phyloP scores from a whole-genome alignment of 352 stramenopile species.

The Pythium aphanidermatum region DNA sequence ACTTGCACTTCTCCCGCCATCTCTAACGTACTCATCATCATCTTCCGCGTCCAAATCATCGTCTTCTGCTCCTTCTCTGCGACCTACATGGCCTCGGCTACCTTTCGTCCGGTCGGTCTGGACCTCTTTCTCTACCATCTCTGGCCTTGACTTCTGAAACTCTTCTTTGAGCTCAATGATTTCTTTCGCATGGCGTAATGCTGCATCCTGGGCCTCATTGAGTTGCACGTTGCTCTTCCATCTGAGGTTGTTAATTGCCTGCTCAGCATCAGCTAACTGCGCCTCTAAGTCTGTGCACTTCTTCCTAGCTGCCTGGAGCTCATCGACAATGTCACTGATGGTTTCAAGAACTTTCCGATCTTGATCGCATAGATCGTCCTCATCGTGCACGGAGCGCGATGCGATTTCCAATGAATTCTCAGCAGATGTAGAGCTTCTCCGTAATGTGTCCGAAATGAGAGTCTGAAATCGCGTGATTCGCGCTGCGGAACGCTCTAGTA shows the following conservation, averaged over 20 bases:
- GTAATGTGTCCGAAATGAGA: conserved; percentile 31
- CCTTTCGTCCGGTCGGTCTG: conserved; percentile 28
- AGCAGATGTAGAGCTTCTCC: neutral
- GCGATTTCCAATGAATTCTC: neutral
- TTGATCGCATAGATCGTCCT: conserved; percentile 54
- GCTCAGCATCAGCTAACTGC: conserved; percentile 40
- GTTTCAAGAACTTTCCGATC: conserved; percentile 56
- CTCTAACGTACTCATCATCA: conserved; percentile 16
- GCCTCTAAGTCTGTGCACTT: conserved; percentile 27
- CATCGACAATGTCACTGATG: conserved; percentile 45
- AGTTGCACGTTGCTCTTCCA: conserved; percentile 50
- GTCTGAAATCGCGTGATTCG: conserved; percentile 58
- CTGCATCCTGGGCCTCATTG: conserved; percentile 32
- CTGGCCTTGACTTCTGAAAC: conserved; percentile 17
- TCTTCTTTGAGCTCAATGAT: conserved; percentile 34
- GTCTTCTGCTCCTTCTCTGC: neutral
- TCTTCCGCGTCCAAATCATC: conserved; percentile 25
- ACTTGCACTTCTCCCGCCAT: conserved; percentile 5
- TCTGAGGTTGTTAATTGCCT: conserved; percentile 34
- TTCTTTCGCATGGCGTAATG: conserved; percentile 26
- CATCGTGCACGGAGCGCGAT: too few relatives aligned
- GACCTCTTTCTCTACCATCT: conserved; percentile 34
- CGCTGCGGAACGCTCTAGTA: conserved; percentile 45
- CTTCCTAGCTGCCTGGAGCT: conserved; percentile 30
- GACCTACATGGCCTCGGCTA: neutral